phyloP scores from a whole-genome alignment of 371 early-diverging fungal genomes.

The Mortierella sp. region DNA sequence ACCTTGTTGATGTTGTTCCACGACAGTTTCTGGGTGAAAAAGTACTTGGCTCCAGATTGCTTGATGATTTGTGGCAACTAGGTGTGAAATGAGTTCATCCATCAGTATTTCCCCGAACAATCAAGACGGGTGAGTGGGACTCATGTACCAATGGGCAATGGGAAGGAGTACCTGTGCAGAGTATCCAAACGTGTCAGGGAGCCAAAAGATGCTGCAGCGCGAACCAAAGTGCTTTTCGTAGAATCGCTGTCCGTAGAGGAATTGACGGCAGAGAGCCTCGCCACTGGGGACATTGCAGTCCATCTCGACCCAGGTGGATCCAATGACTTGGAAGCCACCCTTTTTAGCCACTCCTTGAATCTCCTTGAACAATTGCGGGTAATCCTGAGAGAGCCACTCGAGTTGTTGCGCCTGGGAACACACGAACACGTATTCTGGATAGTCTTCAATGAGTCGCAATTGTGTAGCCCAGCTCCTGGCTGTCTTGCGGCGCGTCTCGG shows the following conservation, averaged over 20 bases:
- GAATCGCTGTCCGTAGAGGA: slow-evolving; percentile 91
- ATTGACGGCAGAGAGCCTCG: slow-evolving; percentile 93
- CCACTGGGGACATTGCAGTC: slow-evolving; percentile 97
- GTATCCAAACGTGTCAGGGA: slow-evolving; percentile 92
- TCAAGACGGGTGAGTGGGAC: too few relatives aligned
- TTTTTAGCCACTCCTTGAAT: slow-evolving; percentile 74
- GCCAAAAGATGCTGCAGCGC: slow-evolving; percentile 89
- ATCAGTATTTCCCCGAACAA: neutral
- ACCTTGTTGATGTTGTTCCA: slow-evolving; percentile 98
- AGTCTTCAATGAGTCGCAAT: slow-evolving; percentile 82
- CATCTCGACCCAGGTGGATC: slow-evolving; percentile 98
- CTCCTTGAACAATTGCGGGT: slow-evolving; percentile 85
- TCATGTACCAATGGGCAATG: neutral
- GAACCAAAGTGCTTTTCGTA: slow-evolving; percentile 88
- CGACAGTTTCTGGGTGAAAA: slow-evolving; percentile 97
- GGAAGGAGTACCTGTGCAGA: slow-evolving; percentile 55
- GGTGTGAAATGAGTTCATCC: neutral
- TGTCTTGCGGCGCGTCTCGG: slow-evolving; percentile 95
- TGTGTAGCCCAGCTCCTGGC: slow-evolving; percentile 95
- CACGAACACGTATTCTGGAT: slow-evolving; percentile 91
- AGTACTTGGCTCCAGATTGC: slow-evolving; percentile 87
- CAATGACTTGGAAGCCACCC: slow-evolving; percentile 94
- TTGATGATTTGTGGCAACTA: slow-evolving; percentile 94
- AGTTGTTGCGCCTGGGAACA: slow-evolving; percentile 96
- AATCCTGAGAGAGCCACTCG: slow-evolving; percentile 88